These are phyloP conservation scores for Acanthamoeba healyi DNA, from an alignment of 208 protist genomes.

Conservation along the genomic window DNA sequence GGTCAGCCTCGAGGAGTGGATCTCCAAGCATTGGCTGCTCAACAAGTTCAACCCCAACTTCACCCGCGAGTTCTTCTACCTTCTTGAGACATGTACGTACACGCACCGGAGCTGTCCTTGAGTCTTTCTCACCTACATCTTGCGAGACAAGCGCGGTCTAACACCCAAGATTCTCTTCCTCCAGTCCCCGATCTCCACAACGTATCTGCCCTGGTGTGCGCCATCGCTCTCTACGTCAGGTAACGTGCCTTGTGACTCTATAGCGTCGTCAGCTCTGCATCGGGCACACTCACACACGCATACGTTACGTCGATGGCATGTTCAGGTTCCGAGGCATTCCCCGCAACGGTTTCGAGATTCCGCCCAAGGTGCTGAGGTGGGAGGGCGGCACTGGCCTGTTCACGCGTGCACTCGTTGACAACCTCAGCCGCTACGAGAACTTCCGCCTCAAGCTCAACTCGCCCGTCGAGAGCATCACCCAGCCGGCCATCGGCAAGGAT, in stretches of 20 bases:
- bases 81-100: slow-evolving; percentile 44
- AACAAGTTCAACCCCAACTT: slow-evolving; percentile 62
- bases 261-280: no score
- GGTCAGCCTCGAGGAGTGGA: not conserved
- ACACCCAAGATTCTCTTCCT: not conserved
- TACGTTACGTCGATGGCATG: not conserved
- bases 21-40: not conserved
- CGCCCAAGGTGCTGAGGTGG: not conserved
- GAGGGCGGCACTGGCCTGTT: slow-evolving; percentile 53
- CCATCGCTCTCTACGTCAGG: not conserved
- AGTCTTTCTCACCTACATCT: not conserved
- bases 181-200: not conserved
- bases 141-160: no score
- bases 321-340: slow-evolving; percentile 5
- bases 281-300: not conserved
- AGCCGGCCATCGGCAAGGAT: not conserved
- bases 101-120: not conserved
- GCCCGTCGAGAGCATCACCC: not conserved
- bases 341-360: not conserved
- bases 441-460: slow-evolving; percentile 33
- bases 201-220: slow-evolving; percentile 1
- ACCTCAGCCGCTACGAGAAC: not conserved
- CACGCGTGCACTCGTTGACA: not conserved
- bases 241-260: no score
- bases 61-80: slow-evolving; percentile 59